A percentile compares a stretch with the other conserved stretches of the same genome.
Evolutionary conservation across 2,329 filamentous ascomycete genomes (phyloP).

Genomic region (Clonostachys chloroleuca): DNA sequence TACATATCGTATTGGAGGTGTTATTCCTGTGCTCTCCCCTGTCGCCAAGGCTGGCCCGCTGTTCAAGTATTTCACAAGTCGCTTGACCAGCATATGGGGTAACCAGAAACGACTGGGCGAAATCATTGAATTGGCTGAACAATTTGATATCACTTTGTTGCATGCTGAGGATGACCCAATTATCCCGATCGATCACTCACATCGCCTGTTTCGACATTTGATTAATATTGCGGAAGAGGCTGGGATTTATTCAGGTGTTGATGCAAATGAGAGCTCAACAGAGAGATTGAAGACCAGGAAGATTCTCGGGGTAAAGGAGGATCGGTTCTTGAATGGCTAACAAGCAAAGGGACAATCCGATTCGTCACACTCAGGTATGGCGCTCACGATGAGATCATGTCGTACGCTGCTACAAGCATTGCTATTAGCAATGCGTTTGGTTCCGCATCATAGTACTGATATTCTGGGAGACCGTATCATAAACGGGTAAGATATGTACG

Average conservation of each 20-base stretch:
- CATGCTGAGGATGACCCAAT: constrained; percentile 48
- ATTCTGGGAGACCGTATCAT: neutral
- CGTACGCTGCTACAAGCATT: constrained; percentile 46
- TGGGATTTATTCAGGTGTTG: constrained; percentile 30
- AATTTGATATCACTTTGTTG: constrained; percentile 41
- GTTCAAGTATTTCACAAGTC: constrained; percentile 37
- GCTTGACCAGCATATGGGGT: constrained; percentile 45
- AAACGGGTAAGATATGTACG: neutral
- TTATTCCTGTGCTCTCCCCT: constrained; percentile 48
- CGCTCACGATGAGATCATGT: constrained; percentile 54
- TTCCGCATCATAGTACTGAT: neutral
- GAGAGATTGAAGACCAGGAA: neutral
- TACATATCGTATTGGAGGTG: constrained; percentile 53
- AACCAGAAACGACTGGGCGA: constrained; percentile 41
- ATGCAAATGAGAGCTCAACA: constrained; percentile 23
- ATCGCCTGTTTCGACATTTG: constrained; percentile 48
- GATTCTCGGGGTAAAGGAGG: constrained; percentile 35
- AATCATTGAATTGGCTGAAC: constrained; percentile 48
- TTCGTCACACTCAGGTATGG: constrained; percentile 52
- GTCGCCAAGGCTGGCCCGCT: constrained; percentile 39
- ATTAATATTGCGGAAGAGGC: constrained; percentile 37
- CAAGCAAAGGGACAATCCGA: constrained; percentile 39
- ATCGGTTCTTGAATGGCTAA: constrained; percentile 40
- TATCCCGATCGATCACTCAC: constrained; percentile 44
- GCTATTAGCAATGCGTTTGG: constrained; percentile 25